Conservation (phyloP, 2,329 filamentous ascomycete genomes). For the Paraphaeosphaeria minitans region DNA sequence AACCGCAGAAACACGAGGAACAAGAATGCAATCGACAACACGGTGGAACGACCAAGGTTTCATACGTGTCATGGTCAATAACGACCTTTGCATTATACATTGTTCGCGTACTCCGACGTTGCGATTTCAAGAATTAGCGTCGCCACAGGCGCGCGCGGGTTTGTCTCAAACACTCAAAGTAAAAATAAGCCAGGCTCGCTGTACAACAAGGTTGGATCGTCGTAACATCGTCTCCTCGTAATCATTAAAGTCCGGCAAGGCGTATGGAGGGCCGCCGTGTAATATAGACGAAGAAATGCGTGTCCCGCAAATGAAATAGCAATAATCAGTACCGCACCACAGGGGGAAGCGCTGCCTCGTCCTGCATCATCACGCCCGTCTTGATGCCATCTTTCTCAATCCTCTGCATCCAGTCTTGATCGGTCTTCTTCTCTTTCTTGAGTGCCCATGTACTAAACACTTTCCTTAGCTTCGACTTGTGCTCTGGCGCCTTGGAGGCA, state of each 20-base stretch:
- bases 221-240: slow-evolving; percentile 6
- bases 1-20: not conserved
- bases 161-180: not conserved
- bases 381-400: slow-evolving; percentile 49
- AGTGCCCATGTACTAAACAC: slow-evolving; percentile 43
- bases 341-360: slow-evolving; percentile 33
- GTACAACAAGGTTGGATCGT: not conserved
- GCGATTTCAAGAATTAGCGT: not conserved
- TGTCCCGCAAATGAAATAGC: slow-evolving; percentile 2
- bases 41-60: not conserved
- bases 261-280: not conserved
- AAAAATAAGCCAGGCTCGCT: not conserved
- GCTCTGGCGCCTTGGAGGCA: slow-evolving; percentile 24
- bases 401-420: slow-evolving; percentile 50
- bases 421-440: slow-evolving; percentile 42
- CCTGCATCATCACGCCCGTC: slow-evolving; percentile 45
- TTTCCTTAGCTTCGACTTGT: slow-evolving; percentile 41
- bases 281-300: slow-evolving; percentile 1
- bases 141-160: not conserved
- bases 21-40: not conserved
- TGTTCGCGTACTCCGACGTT: not conserved
- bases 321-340: slow-evolving; percentile 40
- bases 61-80: not conserved
- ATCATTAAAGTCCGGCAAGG: not conserved
- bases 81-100: slow-evolving; percentile 3